phyloP scores from a whole-genome alignment of 1,139 yeast genomes.

The Candida neerlandica region DNA sequence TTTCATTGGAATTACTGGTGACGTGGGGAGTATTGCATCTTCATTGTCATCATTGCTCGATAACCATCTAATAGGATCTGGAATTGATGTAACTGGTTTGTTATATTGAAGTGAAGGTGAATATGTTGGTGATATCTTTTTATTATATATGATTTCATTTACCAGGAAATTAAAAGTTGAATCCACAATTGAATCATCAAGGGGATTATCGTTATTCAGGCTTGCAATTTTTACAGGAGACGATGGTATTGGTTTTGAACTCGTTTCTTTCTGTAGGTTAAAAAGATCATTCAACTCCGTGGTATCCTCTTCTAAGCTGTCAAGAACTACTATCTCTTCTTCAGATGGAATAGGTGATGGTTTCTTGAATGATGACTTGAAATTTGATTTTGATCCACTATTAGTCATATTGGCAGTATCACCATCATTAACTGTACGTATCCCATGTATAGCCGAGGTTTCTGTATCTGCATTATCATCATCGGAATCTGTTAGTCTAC shows the following conservation, averaged over 20 bases:
- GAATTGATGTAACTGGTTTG: neutral
- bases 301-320: conserved; percentile 7
- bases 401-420: neutral
- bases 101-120: neutral
- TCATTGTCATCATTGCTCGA: conserved; percentile 16
- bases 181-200: conserved; percentile 15
- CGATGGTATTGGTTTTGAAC: conserved; percentile 5
- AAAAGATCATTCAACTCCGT: conserved; percentile 1
- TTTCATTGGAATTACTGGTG: conserved; percentile 5
- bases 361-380: neutral
- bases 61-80: conserved; percentile 16
- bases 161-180: conserved; percentile 16
- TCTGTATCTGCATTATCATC: neutral
- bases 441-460: neutral
- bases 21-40: neutral
- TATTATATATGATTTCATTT: neutral
- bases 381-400: neutral
- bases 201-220: neutral
- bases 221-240: neutral
- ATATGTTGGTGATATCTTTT: neutral
- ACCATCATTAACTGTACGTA: neutral
- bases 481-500: conserved; percentile 1
- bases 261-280: neutral
- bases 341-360: neutral
- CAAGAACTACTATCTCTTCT: conserved; percentile 4